Evolutionary conservation across 192 early-diverging fungal genomes (phyloP).

Genomic region (Cladochytrium replicatum): DNA sequence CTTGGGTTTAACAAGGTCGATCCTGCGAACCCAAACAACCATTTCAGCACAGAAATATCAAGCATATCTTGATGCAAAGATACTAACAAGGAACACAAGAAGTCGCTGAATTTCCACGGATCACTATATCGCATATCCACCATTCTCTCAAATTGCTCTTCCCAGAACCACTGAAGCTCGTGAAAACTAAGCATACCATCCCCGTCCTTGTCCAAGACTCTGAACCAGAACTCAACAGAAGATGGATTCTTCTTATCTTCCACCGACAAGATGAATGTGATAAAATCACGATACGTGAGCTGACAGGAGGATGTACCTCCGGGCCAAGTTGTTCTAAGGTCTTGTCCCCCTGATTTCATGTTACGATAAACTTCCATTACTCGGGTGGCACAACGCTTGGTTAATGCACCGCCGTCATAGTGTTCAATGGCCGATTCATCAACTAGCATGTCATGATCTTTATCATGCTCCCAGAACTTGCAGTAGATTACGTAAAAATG

Average conservation of each 20-base stretch:
- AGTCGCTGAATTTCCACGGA: constrained; percentile 46
- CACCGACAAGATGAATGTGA: constrained; percentile 75
- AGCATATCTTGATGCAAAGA: neutral
- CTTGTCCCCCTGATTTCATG: constrained; percentile 16
- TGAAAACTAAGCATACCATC: constrained; percentile 78
- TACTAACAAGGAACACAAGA: constrained; percentile 40
- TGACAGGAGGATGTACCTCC: neutral
- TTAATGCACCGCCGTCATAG: constrained; percentile 67
- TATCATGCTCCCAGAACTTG: constrained; percentile 92
- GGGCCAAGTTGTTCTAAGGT: constrained; percentile 4
- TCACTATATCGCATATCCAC: constrained; percentile 26
- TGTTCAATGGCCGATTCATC: constrained; percentile 53
- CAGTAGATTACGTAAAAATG: constrained; percentile 97
- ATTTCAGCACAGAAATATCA: neutral
- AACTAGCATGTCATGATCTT: constrained; percentile 76
- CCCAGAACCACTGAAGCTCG: constrained; percentile 77
- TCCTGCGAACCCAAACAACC: constrained; percentile 5
- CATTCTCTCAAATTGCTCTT: constrained; percentile 70
- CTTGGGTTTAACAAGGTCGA: constrained; percentile 42
- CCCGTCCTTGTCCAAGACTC: constrained; percentile 82
- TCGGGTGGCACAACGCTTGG: constrained; percentile 55
- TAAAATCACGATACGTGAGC: constrained; percentile 73
- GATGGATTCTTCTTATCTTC: constrained; percentile 64
- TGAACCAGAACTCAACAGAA: constrained; percentile 79
- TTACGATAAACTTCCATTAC: constrained; percentile 64